Conservation (phyloP, 2,329 filamentous ascomycete species). For the Boeremia exigua region DNA sequence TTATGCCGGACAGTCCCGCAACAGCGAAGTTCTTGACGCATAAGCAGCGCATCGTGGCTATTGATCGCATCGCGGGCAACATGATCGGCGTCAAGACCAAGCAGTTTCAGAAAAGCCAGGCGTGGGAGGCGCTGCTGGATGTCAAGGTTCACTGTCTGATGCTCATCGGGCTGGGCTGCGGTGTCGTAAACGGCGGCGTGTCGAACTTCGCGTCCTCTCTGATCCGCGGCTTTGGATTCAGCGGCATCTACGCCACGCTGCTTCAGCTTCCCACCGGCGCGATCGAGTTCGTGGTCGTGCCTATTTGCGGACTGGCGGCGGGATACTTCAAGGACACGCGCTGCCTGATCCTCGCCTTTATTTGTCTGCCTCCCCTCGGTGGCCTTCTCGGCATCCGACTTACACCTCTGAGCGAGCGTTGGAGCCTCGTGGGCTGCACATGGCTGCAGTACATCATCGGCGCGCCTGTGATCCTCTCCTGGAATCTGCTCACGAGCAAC, state of each 20-base stretch:
- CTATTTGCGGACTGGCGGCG: conserved; percentile 43
- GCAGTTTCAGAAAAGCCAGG: conserved; percentile 46
- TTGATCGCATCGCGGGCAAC: conserved; percentile 50
- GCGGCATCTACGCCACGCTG: conserved; percentile 50
- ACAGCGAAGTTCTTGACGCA: conserved; percentile 47
- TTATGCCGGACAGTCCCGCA: conserved; percentile 48
- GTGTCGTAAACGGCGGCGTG: conserved; percentile 59
- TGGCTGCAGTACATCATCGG: conserved; percentile 61
- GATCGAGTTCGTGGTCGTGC: conserved; percentile 52
- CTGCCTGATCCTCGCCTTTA: conserved; percentile 45
- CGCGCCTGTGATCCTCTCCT: conserved; percentile 58
- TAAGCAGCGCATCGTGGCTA: conserved; percentile 49
- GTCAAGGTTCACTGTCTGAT: conserved; percentile 50
- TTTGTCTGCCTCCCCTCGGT: conserved; percentile 55
- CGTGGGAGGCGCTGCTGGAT: conserved; percentile 51
- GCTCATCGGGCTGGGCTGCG: conserved; percentile 52
- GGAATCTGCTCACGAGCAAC: conserved; percentile 56
- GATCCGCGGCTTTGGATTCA: conserved; percentile 54
- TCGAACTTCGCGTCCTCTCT: conserved; percentile 57
- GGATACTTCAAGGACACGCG: conserved; percentile 40
- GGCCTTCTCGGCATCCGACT: conserved; percentile 59
- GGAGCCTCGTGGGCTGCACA: conserved; percentile 59
- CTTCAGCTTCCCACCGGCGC: conserved; percentile 53
- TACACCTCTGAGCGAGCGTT: conserved; percentile 53
- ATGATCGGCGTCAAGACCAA: conserved; percentile 53